A percentile compares a stretch with the other conserved stretches of the same genome.
These are phyloP conservation scores for Penicillium canariense DNA, from an alignment of 495 filamentous ascomycete genomes.

Conservation along the genomic window DNA sequence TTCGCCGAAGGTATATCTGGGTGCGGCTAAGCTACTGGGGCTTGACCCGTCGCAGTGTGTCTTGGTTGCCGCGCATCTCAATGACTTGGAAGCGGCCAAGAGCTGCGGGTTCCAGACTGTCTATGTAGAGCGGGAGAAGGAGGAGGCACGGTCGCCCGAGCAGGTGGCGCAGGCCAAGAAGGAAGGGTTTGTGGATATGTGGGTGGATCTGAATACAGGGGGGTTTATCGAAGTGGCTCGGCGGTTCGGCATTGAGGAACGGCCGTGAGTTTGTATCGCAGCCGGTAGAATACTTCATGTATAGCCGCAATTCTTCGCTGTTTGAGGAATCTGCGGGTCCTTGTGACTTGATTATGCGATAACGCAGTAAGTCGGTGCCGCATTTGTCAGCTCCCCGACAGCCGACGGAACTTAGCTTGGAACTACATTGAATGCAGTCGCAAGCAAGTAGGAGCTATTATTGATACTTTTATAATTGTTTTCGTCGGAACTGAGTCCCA, in stretches of 20 bases:
- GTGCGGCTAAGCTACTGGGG: slow-evolving; percentile 59
- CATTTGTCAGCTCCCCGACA: slow-evolving; percentile 12
- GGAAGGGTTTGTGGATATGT: slow-evolving; percentile 55
- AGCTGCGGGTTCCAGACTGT: slow-evolving; percentile 62
- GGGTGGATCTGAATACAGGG: slow-evolving; percentile 22
- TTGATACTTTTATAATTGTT: no score
- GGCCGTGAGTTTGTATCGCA: neutral
- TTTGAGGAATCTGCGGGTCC: neutral
- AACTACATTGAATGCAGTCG: no score
- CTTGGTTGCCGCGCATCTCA: slow-evolving; percentile 76
- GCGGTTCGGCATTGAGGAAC: slow-evolving; percentile 27
- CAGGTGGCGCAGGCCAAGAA: slow-evolving; percentile 50
- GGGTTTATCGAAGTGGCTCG: slow-evolving; percentile 38
- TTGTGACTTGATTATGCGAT: slow-evolving; percentile 6
- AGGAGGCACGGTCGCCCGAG: slow-evolving; percentile 59
- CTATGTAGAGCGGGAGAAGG: slow-evolving; percentile 67
- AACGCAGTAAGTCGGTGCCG: neutral
- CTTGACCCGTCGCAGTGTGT: slow-evolving; percentile 60
- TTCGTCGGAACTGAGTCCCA: no score
- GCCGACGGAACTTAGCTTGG: neutral
- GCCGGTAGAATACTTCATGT: neutral
- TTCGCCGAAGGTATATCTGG: slow-evolving; percentile 61
- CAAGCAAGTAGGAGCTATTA: no score
- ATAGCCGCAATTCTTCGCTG: neutral
- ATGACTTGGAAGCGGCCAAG: slow-evolving; percentile 66